A percentile compares a stretch with the other conserved stretches of the same genome.
These are phyloP conservation scores for Leishmania martiniquensis DNA, from an alignment of 208 protist species.

Conservation along the genomic window DNA sequence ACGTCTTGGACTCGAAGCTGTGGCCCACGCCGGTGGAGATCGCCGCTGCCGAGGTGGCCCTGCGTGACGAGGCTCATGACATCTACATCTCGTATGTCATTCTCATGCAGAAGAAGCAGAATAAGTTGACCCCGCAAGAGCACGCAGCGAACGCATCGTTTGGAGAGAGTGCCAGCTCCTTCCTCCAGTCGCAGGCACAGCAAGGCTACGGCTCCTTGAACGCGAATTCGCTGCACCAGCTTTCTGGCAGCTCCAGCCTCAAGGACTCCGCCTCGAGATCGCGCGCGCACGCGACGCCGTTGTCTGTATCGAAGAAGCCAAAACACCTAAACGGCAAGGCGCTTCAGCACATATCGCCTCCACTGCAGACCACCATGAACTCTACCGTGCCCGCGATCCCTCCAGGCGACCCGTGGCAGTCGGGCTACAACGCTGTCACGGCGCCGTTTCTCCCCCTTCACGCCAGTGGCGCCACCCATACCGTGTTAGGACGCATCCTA, in stretches of 20 bases:
- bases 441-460: slow-evolving; percentile 65
- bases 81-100: slow-evolving; percentile 81
- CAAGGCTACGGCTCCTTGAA: slow-evolving; percentile 87
- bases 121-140: slow-evolving; percentile 49
- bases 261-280: slow-evolving; percentile 9
- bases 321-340: slow-evolving; percentile 29
- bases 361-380: slow-evolving; percentile 26
- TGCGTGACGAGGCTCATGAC: slow-evolving; percentile 75
- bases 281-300: neutral
- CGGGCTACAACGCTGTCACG: slow-evolving; percentile 70
- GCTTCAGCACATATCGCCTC: slow-evolving; percentile 32
- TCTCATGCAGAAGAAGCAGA: slow-evolving; percentile 68
- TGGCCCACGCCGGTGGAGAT: slow-evolving; percentile 83
- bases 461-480: slow-evolving; percentile 39
- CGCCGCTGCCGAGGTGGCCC: slow-evolving; percentile 60
- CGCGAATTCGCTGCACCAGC: slow-evolving; percentile 77
- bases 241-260: slow-evolving; percentile 46
- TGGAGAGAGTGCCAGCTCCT: slow-evolving; percentile 46
- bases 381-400: slow-evolving; percentile 20
- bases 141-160: slow-evolving; percentile 40
- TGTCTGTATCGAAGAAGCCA: slow-evolving; percentile 12
- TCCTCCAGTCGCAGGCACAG: slow-evolving; percentile 60
- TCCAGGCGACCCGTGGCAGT: slow-evolving; percentile 56
- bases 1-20: slow-evolving; percentile 79
- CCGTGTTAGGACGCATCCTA: slow-evolving; percentile 61